Evolutionary conservation across 2,329 filamentous ascomycete genomes (phyloP), one percentile per base, ranked within the genome.

Genomic region (Geosmithia morbida): DNA sequence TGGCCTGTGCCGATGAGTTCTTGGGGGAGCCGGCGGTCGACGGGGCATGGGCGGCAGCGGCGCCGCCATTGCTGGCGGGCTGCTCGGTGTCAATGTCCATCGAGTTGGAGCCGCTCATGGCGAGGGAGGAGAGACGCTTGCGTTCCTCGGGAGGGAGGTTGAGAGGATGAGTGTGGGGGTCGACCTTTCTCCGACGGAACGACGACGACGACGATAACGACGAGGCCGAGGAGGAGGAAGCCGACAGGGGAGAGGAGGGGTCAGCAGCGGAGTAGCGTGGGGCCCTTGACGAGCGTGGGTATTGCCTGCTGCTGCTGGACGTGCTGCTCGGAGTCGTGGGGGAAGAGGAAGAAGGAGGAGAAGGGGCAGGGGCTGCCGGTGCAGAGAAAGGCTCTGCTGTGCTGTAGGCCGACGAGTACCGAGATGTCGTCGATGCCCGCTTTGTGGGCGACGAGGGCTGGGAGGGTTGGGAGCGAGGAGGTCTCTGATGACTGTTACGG

Each of bases 131-230:
- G 49, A 85, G 66, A 52, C 86, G 80, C 63, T 85, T 84, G 26
- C 48, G 77, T 73, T 95, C 83, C 69, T 95, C 88, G 44, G 88
- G 88, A 2, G 84, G 87, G 19, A 94, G 78, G 59, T 96, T 96
- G 46, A 96, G 75, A 40, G 90, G 90, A 64, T 96, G 89, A 2
- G 80, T 83, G 61, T 90, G 77, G 53, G 72, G 72, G 60, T 86
- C 81, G 59, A 70, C 65, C 61, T 77, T 78, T 56, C 66, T 67
- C 52, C 74, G 69, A 48, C 74, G 69, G 33, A 61, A 66, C 44
- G 66, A 69, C 29, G 66, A 68, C 18, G 62, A 64, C 40, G 52
- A 52, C 33, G 33, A 37, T 7, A 62, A 64, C 40, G 52, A 52
- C 33, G 33, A 37, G 10, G 33, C 33, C 33, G 33, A 37, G 6